Evolutionary conservation across 371 early-diverging fungal species (phyloP).

Genomic region (Coemansia sp.): DNA sequence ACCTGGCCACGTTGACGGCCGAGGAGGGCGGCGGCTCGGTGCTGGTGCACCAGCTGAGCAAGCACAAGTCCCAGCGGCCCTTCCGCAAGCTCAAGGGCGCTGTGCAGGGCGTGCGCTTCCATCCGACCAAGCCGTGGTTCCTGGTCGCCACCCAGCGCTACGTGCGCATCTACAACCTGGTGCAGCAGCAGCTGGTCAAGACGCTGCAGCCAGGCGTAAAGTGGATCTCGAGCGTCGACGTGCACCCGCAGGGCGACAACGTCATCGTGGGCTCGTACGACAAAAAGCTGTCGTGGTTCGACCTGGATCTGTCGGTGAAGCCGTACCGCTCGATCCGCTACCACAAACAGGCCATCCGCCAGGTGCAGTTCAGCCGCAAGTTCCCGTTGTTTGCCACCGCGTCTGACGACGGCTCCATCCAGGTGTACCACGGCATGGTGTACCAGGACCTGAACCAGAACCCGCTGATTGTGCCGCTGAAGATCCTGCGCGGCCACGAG

Average conservation of each 20-base stretch:
- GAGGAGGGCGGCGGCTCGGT: slow-evolving; percentile 59
- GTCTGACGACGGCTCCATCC: slow-evolving; percentile 90
- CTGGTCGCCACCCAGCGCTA: slow-evolving; percentile 92
- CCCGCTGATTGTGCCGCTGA: slow-evolving; percentile 97
- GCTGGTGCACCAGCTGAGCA: slow-evolving; percentile 88
- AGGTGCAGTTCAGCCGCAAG: slow-evolving; percentile 80
- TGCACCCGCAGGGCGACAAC: slow-evolving; percentile 93
- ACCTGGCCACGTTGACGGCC: slow-evolving; percentile 83
- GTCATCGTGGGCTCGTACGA: slow-evolving; percentile 94
- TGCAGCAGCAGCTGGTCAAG: slow-evolving; percentile 78
- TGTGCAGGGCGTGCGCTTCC: slow-evolving; percentile 89
- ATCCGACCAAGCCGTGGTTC: slow-evolving; percentile 89
- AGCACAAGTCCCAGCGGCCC: slow-evolving; percentile 83
- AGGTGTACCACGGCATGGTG: slow-evolving; percentile 96
- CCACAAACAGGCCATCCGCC: slow-evolving; percentile 86
- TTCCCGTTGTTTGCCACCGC: slow-evolving; percentile 94
- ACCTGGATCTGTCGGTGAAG: slow-evolving; percentile 85
- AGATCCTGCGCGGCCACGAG: slow-evolving; percentile 83
- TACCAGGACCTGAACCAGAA: slow-evolving; percentile 91
- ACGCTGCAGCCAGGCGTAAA: slow-evolving; percentile 79
- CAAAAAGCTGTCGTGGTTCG: slow-evolving; percentile 93
- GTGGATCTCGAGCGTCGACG: slow-evolving; percentile 93
- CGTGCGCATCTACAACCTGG: slow-evolving; percentile 90
- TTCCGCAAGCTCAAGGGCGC: slow-evolving; percentile 79
- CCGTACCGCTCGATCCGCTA: slow-evolving; percentile 91